A percentile compares a stretch with the other conserved stretches of the same genome.
Conservation (phyloP, 108 stramenopile genomes). For the Pseudonitzschia pungens region DNA sequence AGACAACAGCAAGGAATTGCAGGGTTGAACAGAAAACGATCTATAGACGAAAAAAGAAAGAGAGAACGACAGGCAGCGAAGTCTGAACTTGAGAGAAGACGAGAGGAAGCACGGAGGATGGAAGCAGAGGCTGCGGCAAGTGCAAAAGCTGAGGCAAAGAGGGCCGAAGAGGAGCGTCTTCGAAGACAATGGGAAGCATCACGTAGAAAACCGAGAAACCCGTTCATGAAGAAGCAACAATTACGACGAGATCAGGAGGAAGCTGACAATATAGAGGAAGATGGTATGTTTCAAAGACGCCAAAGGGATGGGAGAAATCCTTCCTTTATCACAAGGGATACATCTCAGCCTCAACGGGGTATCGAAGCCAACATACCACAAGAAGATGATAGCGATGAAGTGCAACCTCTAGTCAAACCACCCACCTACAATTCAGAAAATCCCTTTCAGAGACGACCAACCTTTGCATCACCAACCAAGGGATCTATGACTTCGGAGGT, state of each 20-base stretch:
- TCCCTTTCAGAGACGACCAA: conserved; percentile 10
- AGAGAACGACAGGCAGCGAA: conserved; percentile 6
- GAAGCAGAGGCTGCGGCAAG: neutral
- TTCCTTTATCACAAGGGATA: conserved; percentile 8
- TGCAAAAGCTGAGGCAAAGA: conserved; percentile 2
- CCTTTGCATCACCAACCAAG: neutral
- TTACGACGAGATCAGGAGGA: conserved; percentile 4
- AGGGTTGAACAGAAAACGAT: neutral
- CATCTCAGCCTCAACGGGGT: conserved; percentile 2
- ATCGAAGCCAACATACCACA: neutral
- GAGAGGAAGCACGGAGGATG: conserved; percentile 1
- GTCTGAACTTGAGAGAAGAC: conserved; percentile 1
- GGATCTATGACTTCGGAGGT: neutral
- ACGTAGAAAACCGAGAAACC: neutral
- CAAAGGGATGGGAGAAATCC: conserved; percentile 10
- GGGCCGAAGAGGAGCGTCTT: conserved; percentile 15
- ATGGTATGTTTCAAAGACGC: neutral
- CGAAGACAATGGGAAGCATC: conserved; percentile 7
- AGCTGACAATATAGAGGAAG: neutral
- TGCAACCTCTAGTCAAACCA: conserved; percentile 7
- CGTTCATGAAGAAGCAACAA: neutral
- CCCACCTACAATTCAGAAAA: neutral
- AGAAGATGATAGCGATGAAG: neutral
- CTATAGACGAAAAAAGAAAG: neutral
- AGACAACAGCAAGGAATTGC: neutral